Evolutionary conservation across 192 early-diverging fungal genomes (phyloP).

Genomic region (Gryganskiella cystojenkinii): DNA sequence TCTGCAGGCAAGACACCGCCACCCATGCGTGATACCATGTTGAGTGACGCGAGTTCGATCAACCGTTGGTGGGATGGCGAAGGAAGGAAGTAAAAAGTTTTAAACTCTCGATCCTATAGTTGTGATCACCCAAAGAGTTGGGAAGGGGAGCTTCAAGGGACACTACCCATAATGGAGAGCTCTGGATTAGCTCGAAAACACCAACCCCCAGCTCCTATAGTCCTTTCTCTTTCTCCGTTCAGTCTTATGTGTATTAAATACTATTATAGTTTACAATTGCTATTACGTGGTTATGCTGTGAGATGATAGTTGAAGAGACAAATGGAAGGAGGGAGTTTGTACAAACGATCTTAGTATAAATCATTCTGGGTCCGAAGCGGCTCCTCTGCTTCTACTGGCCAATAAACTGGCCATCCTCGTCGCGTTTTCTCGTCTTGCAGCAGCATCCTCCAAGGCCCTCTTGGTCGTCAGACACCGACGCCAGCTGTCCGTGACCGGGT

Average conservation of each 20-base stretch:
- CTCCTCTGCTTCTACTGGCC: not conserved
- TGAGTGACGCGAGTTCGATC: conserved; percentile 53
- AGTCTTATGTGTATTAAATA: not conserved
- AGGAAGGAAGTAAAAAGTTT: conserved; percentile 6
- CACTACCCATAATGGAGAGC: no score
- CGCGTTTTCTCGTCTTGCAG: not conserved
- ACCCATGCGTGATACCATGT: conserved; percentile 42
- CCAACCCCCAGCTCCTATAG: no score
- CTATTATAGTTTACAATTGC: no score
- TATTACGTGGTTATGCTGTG: no score
- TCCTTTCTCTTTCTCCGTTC: conserved; percentile 3
- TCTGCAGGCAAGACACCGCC: not conserved
- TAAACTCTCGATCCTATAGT: not conserved
- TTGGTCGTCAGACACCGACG: conserved; percentile 13
- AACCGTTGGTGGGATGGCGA: conserved; percentile 54
- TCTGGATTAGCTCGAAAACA: no score
- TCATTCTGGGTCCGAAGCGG: no score
- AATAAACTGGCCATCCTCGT: not conserved
- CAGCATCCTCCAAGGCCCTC: not conserved
- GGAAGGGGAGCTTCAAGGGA: no score
- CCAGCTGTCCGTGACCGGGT: conserved; percentile 33
- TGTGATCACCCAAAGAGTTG: not conserved
- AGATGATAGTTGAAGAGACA: no score
- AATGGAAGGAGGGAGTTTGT: no score
- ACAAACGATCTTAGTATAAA: no score